A percentile compares a stretch with the other conserved stretches of the same genome.
Conservation (phyloP, 257 asterid genomes). For the Primulina huaijiensis region DNA sequence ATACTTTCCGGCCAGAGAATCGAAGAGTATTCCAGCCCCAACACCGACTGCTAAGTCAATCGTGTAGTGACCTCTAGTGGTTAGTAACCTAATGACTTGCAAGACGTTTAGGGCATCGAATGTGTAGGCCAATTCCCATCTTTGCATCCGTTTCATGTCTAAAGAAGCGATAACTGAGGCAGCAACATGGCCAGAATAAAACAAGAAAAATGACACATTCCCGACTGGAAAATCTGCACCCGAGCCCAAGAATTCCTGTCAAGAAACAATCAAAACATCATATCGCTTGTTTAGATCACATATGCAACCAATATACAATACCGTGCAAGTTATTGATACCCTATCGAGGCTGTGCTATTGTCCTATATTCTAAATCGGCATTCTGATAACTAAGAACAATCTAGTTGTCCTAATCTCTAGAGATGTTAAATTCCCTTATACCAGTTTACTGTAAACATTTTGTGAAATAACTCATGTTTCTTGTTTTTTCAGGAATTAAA, state of each 20-base stretch:
- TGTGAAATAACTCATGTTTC: not conserved
- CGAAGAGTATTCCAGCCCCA: constrained; percentile 83
- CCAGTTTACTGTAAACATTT: not conserved
- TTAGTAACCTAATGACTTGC: constrained; percentile 73
- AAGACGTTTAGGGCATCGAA: constrained; percentile 65
- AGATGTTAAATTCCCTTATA: not conserved
- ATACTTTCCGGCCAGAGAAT: constrained; percentile 72
- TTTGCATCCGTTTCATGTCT: constrained; percentile 80
- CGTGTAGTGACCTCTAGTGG: constrained; percentile 92
- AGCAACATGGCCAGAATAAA: constrained; percentile 89
- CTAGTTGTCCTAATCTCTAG: not conserved
- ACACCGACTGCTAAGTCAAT: constrained; percentile 82
- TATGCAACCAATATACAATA: not conserved
- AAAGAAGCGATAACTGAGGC: constrained; percentile 86
- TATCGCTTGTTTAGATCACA: not conserved
- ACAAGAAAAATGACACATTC: constrained; percentile 86
- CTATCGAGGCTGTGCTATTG: too few relatives aligned
- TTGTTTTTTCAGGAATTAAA: not conserved
- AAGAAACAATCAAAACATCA: not conserved
- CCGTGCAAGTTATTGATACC: not conserved
- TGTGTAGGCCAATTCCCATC: constrained; percentile 61
- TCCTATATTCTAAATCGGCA: not conserved
- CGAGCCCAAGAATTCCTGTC: constrained; percentile 83
- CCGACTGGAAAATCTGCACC: constrained; percentile 96
- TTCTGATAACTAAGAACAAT: not conserved